Evolutionary conservation across 2,329 filamentous ascomycete genomes (phyloP).

Genomic region (Colletotrichum lentis): DNA sequence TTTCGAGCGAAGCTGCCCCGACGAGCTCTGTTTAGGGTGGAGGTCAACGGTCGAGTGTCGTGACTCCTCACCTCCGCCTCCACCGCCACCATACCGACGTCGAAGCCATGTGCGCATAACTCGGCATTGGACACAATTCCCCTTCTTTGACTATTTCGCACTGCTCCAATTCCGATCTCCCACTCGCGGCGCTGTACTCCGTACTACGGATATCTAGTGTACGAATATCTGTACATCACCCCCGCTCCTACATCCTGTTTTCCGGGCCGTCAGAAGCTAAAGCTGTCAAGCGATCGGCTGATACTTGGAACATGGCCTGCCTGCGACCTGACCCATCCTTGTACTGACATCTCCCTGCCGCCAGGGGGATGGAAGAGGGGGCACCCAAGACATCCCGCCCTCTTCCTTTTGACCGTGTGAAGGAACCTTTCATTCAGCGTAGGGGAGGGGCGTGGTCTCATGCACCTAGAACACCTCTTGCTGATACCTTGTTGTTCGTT

Average conservation of each 20-base stretch:
- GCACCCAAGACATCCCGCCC: conserved; percentile 23
- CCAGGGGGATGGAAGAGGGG: conserved; percentile 3
- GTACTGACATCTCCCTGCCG: not conserved
- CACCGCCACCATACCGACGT: not conserved
- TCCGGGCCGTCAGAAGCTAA: conserved; percentile 6
- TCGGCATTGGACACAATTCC: conserved; percentile 6
- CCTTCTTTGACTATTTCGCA: not conserved
- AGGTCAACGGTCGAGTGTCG: too few species aligned
- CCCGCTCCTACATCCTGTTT: conserved; percentile 3
- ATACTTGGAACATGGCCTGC: conserved; percentile 18
- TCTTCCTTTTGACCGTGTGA: conserved; percentile 11
- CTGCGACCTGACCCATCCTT: conserved; percentile 33
- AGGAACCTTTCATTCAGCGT: conserved; percentile 9
- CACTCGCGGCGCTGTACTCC: conserved; percentile 1
- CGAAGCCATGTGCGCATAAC: conserved; percentile 22
- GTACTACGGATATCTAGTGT: not conserved
- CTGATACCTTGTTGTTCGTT: not conserved
- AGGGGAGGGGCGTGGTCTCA: conserved; percentile 20
- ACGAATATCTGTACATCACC: not conserved
- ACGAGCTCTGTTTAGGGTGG: conserved; percentile 5
- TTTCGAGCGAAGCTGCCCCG: not conserved
- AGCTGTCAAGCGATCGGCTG: conserved; percentile 32
- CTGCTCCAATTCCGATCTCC: conserved; percentile 8
- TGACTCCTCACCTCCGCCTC: conserved; percentile 2
- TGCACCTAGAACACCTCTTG: conserved; percentile 15